Evolutionary conservation across 2,329 filamentous ascomycete species (phyloP), one percentile per base, ranked within the genome.

Genomic region (Aspergillus fijiensis): DNA sequence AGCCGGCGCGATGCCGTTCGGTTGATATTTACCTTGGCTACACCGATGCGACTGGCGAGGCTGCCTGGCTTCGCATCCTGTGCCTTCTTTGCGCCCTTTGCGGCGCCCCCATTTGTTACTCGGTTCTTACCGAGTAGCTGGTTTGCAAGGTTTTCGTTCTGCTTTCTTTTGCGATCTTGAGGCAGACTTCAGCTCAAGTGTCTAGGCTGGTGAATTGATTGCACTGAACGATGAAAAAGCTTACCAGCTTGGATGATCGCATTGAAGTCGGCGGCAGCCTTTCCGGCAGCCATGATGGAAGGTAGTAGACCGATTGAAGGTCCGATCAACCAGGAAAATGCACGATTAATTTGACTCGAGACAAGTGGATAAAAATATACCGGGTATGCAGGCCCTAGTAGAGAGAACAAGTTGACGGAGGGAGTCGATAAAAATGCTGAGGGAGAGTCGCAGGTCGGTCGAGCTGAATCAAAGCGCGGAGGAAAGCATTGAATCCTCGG

Each of bases 41-140:
- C 77, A 51, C 84, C 84, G 59, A 85, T 82, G 72, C 85, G 79
- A 73, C 85, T 87, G 54, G 85, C 83, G 31, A 88, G 77, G 54
- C 77, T 81, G 2, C 75, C 77, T 63, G 78, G 80, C 70, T 74
- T 79, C 68, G 75, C 63, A 71, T 73, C 70, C 69, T 77, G 71
- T 61, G 74, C 75, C 64, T 73, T 73, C 62, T 67, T 77, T 50
- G 74, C 70, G 39, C 72, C 66, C 54, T 76, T 78, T 25, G 79
- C 73, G 19, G 77, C 78, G 11, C 82, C 77, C 5, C 77, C 77
- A 66, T 77, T 82, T 12, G 78, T 71, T 64, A 81, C 79, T 65
- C 84, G 79, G 61, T 80, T 82, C 64, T 77, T 79, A 49, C 84
- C 84, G 31, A 88, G 80, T 48, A 89, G 83, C 68, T 86, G 77